These are phyloP conservation scores for Calonectria leucothoes DNA, from an alignment of 2,329 filamentous ascomycete genomes.

Conservation along the genomic window DNA sequence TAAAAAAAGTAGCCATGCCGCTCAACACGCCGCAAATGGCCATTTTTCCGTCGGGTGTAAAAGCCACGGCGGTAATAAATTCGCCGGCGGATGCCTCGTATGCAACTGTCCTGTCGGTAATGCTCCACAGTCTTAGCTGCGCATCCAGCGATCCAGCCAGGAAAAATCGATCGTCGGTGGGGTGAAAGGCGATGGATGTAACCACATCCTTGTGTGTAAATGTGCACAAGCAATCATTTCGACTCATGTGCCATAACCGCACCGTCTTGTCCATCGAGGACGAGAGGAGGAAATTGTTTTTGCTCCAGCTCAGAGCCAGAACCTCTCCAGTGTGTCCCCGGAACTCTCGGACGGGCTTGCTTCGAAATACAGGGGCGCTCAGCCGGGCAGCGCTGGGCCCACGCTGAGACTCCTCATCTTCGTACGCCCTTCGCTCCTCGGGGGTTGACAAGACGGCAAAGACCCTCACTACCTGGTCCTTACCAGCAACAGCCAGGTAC, in stretches of 20 bases:
- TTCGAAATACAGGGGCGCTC: slow-evolving; percentile 90
- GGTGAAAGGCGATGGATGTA: slow-evolving; percentile 94
- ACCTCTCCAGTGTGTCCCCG: slow-evolving; percentile 87
- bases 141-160: slow-evolving; percentile 92
- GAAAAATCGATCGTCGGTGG: slow-evolving; percentile 95
- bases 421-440: slow-evolving; percentile 81
- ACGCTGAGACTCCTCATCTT: slow-evolving; percentile 66
- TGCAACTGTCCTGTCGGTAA: slow-evolving; percentile 93
- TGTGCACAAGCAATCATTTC: slow-evolving; percentile 87
- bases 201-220: slow-evolving; percentile 97
- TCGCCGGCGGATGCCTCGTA: slow-evolving; percentile 82
- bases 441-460: slow-evolving; percentile 88
- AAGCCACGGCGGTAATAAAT: slow-evolving; percentile 93
- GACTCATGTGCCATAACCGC: slow-evolving; percentile 89
- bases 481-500: slow-evolving; percentile 91
- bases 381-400: slow-evolving; percentile 67
- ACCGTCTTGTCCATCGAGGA: slow-evolving; percentile 99
- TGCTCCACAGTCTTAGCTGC: slow-evolving; percentile 92
- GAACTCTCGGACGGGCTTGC: slow-evolving; percentile 83
- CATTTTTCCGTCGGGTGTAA: slow-evolving; percentile 90
- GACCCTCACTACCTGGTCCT: slow-evolving; percentile 85
- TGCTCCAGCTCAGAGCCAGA: slow-evolving; percentile 96
- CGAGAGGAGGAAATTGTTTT: slow-evolving; percentile 96
- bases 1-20: slow-evolving; percentile 89
- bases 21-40: slow-evolving; percentile 90